phyloP scores from a whole-genome alignment of 2,329 filamentous ascomycete species.

The Cladosporium sp. region DNA sequence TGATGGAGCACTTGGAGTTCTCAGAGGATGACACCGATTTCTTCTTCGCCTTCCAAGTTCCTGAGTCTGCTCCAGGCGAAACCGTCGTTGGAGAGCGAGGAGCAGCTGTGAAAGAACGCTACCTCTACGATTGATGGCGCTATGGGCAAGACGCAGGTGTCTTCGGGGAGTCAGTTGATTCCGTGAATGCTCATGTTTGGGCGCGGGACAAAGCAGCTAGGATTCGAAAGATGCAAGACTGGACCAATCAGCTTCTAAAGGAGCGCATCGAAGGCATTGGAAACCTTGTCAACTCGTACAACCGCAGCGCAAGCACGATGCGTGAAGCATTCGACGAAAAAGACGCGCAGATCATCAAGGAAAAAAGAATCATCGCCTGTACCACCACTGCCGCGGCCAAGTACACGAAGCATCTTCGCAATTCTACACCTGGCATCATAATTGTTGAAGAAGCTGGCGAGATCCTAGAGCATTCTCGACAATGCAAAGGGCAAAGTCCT shows the following conservation, averaged over 20 bases:
- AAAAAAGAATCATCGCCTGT: conserved; percentile 49
- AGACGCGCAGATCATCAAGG: conserved; percentile 22
- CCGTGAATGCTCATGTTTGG: conserved; percentile 48
- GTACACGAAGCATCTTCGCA: conserved; percentile 52
- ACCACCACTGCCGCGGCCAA: conserved; percentile 57
- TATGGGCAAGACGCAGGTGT: conserved; percentile 43
- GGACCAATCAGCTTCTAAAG: conserved; percentile 34
- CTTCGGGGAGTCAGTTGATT: conserved; percentile 32
- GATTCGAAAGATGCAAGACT: conserved; percentile 24
- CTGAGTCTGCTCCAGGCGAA: conserved; percentile 45
- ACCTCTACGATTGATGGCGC: conserved; percentile 55
- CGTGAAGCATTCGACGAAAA: conserved; percentile 27
- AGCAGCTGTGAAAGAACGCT: conserved; percentile 40
- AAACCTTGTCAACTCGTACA: conserved; percentile 38
- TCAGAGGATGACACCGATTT: conserved; percentile 47
- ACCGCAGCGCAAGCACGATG: conserved; percentile 40
- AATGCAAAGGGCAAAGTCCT: conserved; percentile 68
- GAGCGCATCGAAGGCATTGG: conserved; percentile 48
- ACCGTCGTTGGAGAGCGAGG: conserved; percentile 43
- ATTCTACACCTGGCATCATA: conserved; percentile 34
- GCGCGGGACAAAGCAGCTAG: conserved; percentile 40
- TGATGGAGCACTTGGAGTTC: conserved; percentile 51
- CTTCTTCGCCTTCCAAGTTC: conserved; percentile 54
- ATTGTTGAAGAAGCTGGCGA: conserved; percentile 62
- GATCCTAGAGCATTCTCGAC: conserved; percentile 64